Conservation (phyloP, 257 asterid genomes). For the Vinca minor region DNA sequence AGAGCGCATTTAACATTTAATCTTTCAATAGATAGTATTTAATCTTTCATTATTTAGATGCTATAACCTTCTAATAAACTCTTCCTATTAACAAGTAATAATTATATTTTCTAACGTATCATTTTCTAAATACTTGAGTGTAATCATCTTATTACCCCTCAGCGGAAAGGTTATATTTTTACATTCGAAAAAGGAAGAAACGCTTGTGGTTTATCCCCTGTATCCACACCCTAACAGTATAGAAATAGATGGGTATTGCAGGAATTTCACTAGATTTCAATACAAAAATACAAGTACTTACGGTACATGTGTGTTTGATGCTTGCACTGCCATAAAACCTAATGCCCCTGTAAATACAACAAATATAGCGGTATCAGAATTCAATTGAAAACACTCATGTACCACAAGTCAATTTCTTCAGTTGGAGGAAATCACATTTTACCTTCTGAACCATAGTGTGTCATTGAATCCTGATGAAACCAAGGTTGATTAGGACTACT, state of each 20-base stretch:
- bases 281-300: conserved; percentile 23
- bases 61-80: no score
- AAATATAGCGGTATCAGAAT: conserved; percentile 7
- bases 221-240: not conserved
- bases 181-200: no score
- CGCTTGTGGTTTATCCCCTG: no score
- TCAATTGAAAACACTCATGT: conserved; percentile 11
- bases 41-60: no score
- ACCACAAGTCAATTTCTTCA: conserved; percentile 17
- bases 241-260: not conserved
- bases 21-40: no score
- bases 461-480: conserved; percentile 48
- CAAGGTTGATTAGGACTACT: conserved; percentile 46
- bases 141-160: no score
- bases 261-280: not conserved
- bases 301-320: conserved; percentile 42
- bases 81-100: no score
- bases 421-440: conserved; percentile 24
- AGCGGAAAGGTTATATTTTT: no score
- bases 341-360: conserved; percentile 41
- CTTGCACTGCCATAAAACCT: conserved; percentile 55
- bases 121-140: no score
- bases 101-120: no score
- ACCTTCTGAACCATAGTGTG: conserved; percentile 37
- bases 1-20: no score